Percentiles rank a stretch among this genome's conserved stretches.
Evolutionary conservation across 2,329 filamentous ascomycete genomes (phyloP).

Genomic region (Calonectria pteridis): DNA sequence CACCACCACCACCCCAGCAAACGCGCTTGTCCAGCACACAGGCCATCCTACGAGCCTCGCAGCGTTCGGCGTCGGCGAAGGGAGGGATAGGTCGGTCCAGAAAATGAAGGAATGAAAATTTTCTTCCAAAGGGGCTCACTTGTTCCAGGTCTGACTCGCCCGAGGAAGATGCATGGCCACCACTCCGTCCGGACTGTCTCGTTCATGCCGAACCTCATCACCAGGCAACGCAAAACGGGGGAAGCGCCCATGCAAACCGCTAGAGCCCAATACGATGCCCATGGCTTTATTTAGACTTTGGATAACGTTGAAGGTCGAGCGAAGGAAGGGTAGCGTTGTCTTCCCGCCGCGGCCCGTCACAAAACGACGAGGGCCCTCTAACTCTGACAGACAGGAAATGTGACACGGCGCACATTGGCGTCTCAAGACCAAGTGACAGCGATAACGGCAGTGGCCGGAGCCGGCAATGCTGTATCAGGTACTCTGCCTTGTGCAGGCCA

Average conservation of each 20-base stretch:
- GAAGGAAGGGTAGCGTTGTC: constrained; percentile 10
- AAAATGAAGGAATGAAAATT: not conserved
- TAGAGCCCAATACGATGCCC: not conserved
- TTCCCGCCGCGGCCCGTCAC: constrained; percentile 28
- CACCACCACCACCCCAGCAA: constrained; percentile 23
- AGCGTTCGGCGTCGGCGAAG: constrained; percentile 42
- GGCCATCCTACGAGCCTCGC: constrained; percentile 43
- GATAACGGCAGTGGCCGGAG: not conserved
- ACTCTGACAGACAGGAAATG: constrained; percentile 18
- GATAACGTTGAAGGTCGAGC: not conserved
- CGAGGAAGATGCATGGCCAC: not conserved
- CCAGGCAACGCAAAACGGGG: not conserved
- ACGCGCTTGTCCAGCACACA: constrained; percentile 39
- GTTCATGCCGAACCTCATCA: constrained; percentile 2
- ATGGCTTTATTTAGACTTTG: constrained; percentile 10
- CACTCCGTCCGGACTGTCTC: not conserved
- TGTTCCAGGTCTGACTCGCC: constrained; percentile 23
- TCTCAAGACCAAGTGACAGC: constrained; percentile 3
- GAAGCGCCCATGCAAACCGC: not conserved
- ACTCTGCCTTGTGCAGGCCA: not conserved
- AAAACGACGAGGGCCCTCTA: constrained; percentile 25
- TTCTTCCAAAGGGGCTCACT: constrained; percentile 6
- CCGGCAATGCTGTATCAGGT: constrained; percentile 14
- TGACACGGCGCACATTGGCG: constrained; percentile 21
- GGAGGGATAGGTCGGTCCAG: constrained; percentile 30